These are phyloP conservation scores for Citrullus colocynthis DNA, from an alignment of 306 rosid genomes.

Conservation along the genomic window DNA sequence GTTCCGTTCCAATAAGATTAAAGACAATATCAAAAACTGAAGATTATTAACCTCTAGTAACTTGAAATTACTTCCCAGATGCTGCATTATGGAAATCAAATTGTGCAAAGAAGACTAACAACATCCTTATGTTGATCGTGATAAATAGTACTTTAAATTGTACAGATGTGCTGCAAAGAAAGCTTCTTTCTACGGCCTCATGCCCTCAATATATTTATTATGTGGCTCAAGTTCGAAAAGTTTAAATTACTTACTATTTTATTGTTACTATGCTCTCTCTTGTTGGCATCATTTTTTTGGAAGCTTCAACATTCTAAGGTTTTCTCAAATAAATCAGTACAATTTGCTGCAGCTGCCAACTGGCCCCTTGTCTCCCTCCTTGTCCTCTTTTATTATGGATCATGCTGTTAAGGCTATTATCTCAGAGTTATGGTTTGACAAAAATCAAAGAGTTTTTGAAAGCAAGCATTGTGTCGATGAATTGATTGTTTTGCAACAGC, in stretches of 20 bases:
- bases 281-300: not conserved
- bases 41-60: not conserved
- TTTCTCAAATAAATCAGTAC: too few relatives aligned
- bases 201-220: not conserved
- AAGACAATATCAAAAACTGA: not conserved
- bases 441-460: not conserved
- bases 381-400: not conserved
- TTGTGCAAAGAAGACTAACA: not conserved
- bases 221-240: not conserved
- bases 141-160: too few relatives aligned
- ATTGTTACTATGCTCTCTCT: not conserved
- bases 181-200: not conserved
- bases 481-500: not conserved
- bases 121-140: not conserved
- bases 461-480: not conserved
- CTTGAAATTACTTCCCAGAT: not conserved
- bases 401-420: not conserved
- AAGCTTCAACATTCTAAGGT: not conserved
- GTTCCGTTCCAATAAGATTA: conserved; percentile 1
- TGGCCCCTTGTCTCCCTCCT: not conserved
- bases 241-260: not conserved
- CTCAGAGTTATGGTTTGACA: not conserved
- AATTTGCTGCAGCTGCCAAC: too few relatives aligned
- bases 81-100: too few relatives aligned
- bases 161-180: not conserved